Conservation (phyloP, 495 filamentous ascomycete species). For the Talaromyces nanjingensis region DNA sequence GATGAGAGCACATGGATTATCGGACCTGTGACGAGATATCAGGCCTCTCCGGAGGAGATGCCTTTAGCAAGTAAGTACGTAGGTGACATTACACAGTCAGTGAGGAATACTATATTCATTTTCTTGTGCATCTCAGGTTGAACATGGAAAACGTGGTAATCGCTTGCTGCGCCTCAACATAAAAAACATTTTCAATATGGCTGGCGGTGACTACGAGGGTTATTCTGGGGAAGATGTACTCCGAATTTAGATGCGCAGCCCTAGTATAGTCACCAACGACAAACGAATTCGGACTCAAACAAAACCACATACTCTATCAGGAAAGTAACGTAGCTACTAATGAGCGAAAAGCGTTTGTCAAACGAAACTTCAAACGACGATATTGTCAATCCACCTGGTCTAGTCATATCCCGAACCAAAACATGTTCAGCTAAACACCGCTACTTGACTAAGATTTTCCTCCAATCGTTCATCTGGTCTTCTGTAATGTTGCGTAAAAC, state of each 20-base stretch:
- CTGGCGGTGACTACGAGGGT: neutral
- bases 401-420: too few relatives aligned
- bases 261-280: neutral
- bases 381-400: neutral
- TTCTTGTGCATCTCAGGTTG: neutral
- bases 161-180: neutral
- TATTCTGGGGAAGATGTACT: neutral
- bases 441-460: neutral
- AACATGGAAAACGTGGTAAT: neutral
- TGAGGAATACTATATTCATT: neutral
- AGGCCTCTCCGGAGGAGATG: neutral
- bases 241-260: neutral
- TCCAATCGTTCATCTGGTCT: neutral
- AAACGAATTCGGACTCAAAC: neutral
- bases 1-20: neutral
- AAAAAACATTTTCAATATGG: neutral
- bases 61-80: neutral
- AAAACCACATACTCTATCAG: neutral
- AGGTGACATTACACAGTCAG: neutral
- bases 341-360: neutral
- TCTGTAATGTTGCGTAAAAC: neutral
- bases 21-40: neutral
- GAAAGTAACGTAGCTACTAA: neutral
- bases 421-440: too few relatives aligned
- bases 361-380: neutral